Evolutionary conservation across 2,329 filamentous ascomycete species (phyloP), one percentile per base, ranked within the genome.

Genomic region (Hirsutella thompsonii): DNA sequence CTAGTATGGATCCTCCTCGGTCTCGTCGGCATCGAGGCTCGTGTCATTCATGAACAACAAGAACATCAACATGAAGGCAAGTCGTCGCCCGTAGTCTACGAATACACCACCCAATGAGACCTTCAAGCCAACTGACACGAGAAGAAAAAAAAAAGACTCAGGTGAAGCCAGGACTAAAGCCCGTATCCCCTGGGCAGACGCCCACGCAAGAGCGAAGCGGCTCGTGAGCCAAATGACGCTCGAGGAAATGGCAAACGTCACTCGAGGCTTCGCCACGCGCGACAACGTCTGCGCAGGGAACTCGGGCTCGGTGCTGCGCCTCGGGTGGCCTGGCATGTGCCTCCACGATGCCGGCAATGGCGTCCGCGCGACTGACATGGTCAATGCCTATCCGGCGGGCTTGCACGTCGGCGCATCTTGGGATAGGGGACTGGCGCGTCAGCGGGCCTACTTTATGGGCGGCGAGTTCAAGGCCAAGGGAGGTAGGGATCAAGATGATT

Each of bases 171-270:
- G 33, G 2, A 18, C 5, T 11, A 18, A 13, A 5, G 39, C 46
- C 3, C 64, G 61, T 2, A 43, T 19, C 8, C 8, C 42, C 21
- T 83, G 79, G 79, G 62, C 64, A 8, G 61, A 64, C 20, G 76
- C 78, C 34, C 82, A 81, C 50, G 58, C 59, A 35, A 74, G 70
- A 46, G 79, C 79, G 2, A 63, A 68, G 28, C 54, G 59, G 1
- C 57, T 83, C 2, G 78, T 82, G 9, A 59, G 61, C 21, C 68
- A 73, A 39, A 74, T 83, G 71, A 83, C 78, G 0, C 56, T 83
- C 2, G 77, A 79, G 11, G 79, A 83, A 52, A 82, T 79, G 52
- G 75, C 61, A 28, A 70, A 71, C 44, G 55, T 69, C 5, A 70
- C 67, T 1, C 55, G 62, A n/a, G 67, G 67, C 33, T 72, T 79